Conservation (phyloP, 257 asterid species). For the Penstemon newberryi region DNA sequence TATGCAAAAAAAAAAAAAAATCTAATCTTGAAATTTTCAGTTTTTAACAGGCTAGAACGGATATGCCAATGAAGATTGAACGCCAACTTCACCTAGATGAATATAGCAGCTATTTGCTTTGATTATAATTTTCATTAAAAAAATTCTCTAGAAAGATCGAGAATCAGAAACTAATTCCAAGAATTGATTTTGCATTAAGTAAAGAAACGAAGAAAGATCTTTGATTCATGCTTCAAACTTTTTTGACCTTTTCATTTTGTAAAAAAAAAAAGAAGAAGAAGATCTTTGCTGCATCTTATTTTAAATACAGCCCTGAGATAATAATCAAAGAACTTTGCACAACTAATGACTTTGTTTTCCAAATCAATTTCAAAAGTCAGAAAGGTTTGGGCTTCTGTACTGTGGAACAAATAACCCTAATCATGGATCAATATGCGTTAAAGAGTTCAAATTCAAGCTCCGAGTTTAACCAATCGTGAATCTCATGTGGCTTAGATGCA, state of each 20-base stretch:
- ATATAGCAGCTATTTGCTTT: conserved; percentile 6
- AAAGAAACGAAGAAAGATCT: conserved; percentile 11
- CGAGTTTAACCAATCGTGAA: neutral
- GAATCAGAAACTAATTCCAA: too few relatives aligned
- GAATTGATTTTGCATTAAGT: conserved; percentile 3
- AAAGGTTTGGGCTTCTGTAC: too few relatives aligned
- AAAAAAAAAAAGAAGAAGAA: too few relatives aligned
- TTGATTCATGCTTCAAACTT: neutral
- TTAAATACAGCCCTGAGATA: conserved; percentile 9
- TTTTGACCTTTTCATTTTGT: too few relatives aligned
- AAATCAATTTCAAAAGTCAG: neutral
- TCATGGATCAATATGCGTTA: neutral
- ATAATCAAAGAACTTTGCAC: neutral
- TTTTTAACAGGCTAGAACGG: neutral
- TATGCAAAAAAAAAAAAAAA: neutral
- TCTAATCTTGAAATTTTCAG: conserved; percentile 15
- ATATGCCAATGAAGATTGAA: neutral
- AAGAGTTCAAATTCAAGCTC: neutral
- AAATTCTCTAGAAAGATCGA: too few relatives aligned
- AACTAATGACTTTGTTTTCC: conserved; percentile 7
- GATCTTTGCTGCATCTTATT: conserved; percentile 14
- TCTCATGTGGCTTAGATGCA: conserved; percentile 8
- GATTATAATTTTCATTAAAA: too few relatives aligned
- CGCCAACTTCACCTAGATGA: conserved; percentile 18
- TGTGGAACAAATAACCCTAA: too few relatives aligned